Evolutionary conservation across 2,329 filamentous ascomycete species (phyloP), one percentile per base, ranked within the genome.

Genomic region (Fusarium globosum): DNA sequence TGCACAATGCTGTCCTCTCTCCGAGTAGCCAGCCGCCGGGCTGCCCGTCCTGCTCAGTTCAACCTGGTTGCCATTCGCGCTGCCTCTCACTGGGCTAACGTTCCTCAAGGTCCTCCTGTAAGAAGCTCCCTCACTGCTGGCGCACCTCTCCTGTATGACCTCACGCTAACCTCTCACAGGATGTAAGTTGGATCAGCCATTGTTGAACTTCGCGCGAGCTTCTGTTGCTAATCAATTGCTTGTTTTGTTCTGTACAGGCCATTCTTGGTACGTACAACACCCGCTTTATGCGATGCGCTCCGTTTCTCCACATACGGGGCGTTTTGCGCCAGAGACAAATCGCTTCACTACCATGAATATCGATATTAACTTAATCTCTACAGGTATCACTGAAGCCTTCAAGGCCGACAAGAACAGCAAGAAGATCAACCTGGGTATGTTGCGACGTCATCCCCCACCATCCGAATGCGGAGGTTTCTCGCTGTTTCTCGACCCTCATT

Each of bases 301-400:
- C 65, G 55, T 65, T 64, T 30, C 56, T 52, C 66, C 69, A 43
- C 62, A 38, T 21, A 53, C 49, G 36, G 43, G 65, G 61, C 52
- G 21, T 45, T n/a, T 30, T 51, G 52, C 67, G 65, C 60, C 53
- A 59, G 58, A 63, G 16, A 39, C 62, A 63, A 72, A 74, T 68
- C 63, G 57, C 49, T 36, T 62, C 64, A 71, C 36, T 26, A 58
- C 21, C 46, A 49, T 39, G 52, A 49, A 59, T 48, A 68, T 67
- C 56, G 63, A 35, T 41, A 46, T 78, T 81, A 79, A 80, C 72
- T 66, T 30, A 15, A 15, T 39, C 33, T 61, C 28, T 60, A 20
- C 76, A 92, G 93, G 94, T 83, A 95, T 99, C 86, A 98, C 96
- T 73, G 96, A 99, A 87, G 96, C 96, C 71, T 99, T 96, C 93